Conservation (phyloP, 352 stramenopile species). For the Nothophytophthora sp. region DNA sequence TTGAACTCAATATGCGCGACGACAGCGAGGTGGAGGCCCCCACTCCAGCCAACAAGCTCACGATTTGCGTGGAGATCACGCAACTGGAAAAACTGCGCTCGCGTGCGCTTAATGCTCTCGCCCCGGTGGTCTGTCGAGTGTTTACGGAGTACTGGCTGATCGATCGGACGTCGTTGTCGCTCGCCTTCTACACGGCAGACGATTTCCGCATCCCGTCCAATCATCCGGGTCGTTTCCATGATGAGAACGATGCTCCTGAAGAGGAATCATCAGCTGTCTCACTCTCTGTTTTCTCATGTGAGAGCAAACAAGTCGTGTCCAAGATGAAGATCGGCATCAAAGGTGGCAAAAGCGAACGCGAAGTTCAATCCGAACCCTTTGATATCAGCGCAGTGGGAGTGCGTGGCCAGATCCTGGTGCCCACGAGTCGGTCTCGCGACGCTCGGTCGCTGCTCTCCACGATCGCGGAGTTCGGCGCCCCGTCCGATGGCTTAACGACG, state of each 20-base stretch:
- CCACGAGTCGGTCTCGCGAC: constrained; percentile 41
- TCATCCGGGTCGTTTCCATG: constrained; percentile 29
- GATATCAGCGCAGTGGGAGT: constrained; percentile 80
- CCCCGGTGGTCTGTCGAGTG: constrained; percentile 65
- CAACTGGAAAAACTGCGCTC: constrained; percentile 51
- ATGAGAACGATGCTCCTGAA: constrained; percentile 14
- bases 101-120: constrained; percentile 43
- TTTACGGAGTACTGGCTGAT: constrained; percentile 88
- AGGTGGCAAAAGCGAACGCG: constrained; percentile 25
- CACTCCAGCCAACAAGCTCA: constrained; percentile 50
- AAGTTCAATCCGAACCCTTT: constrained; percentile 75
- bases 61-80: constrained; percentile 60
- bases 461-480: constrained; percentile 37
- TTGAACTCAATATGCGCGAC: constrained; percentile 63
- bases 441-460: constrained; percentile 50
- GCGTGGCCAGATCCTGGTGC: constrained; percentile 71
- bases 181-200: constrained; percentile 69
- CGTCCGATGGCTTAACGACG: constrained; percentile 22
- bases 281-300: constrained; percentile 73
- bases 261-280: constrained; percentile 42
- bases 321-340: constrained; percentile 82
- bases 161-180: constrained; percentile 70
- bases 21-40: constrained; percentile 21
- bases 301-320: constrained; percentile 60
- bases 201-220: constrained; percentile 62